phyloP scores from a whole-genome alignment of 805 yeast species.

The Starmerella stigmatis region DNA sequence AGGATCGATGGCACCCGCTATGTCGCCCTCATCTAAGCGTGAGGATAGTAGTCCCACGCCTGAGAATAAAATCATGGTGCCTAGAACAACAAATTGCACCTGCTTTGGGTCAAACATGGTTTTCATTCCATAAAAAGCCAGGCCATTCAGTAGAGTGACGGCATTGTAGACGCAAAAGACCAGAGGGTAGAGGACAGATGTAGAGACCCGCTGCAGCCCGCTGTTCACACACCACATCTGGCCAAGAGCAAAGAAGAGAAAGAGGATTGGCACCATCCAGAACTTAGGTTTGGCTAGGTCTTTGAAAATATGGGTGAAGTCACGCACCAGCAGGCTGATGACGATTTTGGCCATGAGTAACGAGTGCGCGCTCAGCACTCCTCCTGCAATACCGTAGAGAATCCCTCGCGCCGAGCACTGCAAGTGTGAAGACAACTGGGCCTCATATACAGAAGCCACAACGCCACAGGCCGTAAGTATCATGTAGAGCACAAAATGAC shows the following conservation, averaged over 20 bases:
- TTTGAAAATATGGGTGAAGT: slow-evolving; percentile 29
- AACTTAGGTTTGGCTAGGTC: slow-evolving; percentile 36
- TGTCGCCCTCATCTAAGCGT: slow-evolving; percentile 29
- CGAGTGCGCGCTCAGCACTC: slow-evolving; percentile 76
- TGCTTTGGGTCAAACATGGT: slow-evolving; percentile 30
- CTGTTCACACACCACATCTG: slow-evolving; percentile 66
- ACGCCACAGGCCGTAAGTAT: slow-evolving; percentile 29
- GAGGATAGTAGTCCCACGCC: slow-evolving; percentile 64
- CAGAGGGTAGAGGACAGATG: slow-evolving; percentile 72
- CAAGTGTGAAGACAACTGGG: neutral
- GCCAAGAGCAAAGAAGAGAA: slow-evolving; percentile 44
- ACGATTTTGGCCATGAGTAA: slow-evolving; percentile 75
- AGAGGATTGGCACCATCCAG: slow-evolving; percentile 43
- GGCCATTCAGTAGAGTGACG: slow-evolving; percentile 53
- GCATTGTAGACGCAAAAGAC: slow-evolving; percentile 77
- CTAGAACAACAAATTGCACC: slow-evolving; percentile 40
- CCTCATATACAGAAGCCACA: slow-evolving; percentile 13
- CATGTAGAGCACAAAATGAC: slow-evolving; percentile 52
- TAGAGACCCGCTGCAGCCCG: slow-evolving; percentile 59
- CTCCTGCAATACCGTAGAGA: slow-evolving; percentile 57
- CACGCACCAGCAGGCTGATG: slow-evolving; percentile 53
- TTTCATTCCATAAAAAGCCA: slow-evolving; percentile 49
- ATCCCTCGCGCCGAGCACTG: slow-evolving; percentile 35
- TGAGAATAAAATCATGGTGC: slow-evolving; percentile 34
- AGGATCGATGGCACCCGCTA: neutral